phyloP scores from a whole-genome alignment of 1,284 basidiomycete species.

The Coniferiporia sulphurascens region DNA sequence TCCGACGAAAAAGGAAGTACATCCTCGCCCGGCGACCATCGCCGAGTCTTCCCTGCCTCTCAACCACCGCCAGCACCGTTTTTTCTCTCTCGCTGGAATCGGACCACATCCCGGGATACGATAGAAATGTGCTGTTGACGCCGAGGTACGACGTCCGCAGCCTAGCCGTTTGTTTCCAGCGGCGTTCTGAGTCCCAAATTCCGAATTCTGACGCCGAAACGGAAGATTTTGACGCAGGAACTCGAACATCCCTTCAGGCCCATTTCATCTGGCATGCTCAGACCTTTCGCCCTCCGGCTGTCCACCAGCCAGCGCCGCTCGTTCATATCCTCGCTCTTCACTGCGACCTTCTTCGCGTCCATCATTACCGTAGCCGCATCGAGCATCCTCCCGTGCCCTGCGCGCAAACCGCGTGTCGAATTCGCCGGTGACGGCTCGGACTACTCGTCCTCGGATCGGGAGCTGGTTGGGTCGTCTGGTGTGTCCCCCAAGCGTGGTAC shows the following conservation, averaged over 20 bases:
- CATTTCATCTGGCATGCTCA: slow-evolving; percentile 20
- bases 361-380: slow-evolving; percentile 78
- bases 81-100: too few relatives aligned
- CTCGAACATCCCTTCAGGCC: neutral
- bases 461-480: slow-evolving; percentile 22
- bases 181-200: neutral
- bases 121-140: slow-evolving; percentile 12
- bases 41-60: neutral
- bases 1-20: too few relatives aligned
- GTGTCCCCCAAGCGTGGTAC: slow-evolving; percentile 31
- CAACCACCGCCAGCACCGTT: neutral
- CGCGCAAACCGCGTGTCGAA: slow-evolving; percentile 46
- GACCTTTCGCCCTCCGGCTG: slow-evolving; percentile 46
- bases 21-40: too few relatives aligned
- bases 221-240: too few relatives aligned
- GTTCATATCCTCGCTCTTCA: slow-evolving; percentile 73
- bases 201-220: neutral
- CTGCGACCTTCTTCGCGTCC: slow-evolving; percentile 69
- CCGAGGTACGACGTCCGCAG: neutral
- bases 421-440: slow-evolving; percentile 43
- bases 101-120: neutral
- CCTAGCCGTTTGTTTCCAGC: neutral
- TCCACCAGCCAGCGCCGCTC: slow-evolving; percentile 58
- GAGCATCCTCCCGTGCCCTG: slow-evolving; percentile 72
- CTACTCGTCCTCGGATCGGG: slow-evolving; percentile 24